These are phyloP conservation scores for Cladosporium sp. DNA, from an alignment of 2,329 filamentous ascomycete species.

Conservation along the genomic window DNA sequence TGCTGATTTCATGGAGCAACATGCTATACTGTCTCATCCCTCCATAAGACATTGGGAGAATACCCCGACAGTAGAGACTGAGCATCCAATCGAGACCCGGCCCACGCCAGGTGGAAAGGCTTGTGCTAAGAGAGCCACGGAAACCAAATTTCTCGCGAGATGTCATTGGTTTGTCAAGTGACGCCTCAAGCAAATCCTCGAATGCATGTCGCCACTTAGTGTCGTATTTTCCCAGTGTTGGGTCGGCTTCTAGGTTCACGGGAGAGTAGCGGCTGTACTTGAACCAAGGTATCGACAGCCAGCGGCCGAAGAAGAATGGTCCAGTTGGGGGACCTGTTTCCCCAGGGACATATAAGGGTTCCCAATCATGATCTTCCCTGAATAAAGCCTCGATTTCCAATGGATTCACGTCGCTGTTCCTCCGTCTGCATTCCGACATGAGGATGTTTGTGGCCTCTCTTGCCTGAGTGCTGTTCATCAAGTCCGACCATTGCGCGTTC, in stretches of 20 bases:
- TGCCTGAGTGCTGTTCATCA: slow-evolving; percentile 7
- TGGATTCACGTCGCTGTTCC: slow-evolving; percentile 22
- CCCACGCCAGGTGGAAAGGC: slow-evolving; percentile 23
- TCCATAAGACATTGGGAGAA: slow-evolving; percentile 21
- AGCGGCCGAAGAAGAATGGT: slow-evolving; percentile 10
- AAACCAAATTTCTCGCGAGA: slow-evolving; percentile 19
- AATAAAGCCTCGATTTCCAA: slow-evolving; percentile 26
- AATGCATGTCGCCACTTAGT: slow-evolving; percentile 55
- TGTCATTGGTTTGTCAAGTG: slow-evolving; percentile 30
- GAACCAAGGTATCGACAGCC: slow-evolving; percentile 35
- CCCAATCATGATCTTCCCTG: slow-evolving; percentile 17
- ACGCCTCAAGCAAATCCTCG: slow-evolving; percentile 53
- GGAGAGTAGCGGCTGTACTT: slow-evolving; percentile 51
- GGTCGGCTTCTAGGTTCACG: slow-evolving; percentile 48
- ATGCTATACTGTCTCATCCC: neutral
- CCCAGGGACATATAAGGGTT: neutral
- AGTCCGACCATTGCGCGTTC: too few species aligned
- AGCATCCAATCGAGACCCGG: slow-evolving; percentile 35
- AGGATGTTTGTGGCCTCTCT: slow-evolving; percentile 18
- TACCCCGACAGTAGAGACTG: slow-evolving; percentile 31
- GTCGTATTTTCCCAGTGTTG: slow-evolving; percentile 30
- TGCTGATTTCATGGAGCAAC: neutral
- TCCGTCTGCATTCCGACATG: slow-evolving; percentile 21
- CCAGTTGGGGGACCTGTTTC: neutral
- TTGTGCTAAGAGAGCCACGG: slow-evolving; percentile 15